These are phyloP conservation scores for Gentiana dahurica DNA, from an alignment of 257 asterid genomes.

Conservation along the genomic window DNA sequence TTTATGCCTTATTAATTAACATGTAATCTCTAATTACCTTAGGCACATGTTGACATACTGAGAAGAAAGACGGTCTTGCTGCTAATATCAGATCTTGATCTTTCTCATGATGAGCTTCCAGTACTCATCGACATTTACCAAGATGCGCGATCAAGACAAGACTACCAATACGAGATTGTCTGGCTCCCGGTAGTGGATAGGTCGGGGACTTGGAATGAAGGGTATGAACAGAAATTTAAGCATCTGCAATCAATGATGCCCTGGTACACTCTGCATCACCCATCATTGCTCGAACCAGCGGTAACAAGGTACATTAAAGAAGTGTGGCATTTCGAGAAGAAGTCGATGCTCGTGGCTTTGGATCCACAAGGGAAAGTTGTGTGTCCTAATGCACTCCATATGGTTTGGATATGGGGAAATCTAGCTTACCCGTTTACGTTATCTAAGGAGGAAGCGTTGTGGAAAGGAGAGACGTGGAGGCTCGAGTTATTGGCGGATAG, in stretches of 20 bases:
- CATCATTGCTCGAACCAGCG: slow-evolving; percentile 56
- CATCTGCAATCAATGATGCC: slow-evolving; percentile 53
- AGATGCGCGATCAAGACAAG: slow-evolving; percentile 30
- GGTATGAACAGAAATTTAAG: slow-evolving; percentile 25
- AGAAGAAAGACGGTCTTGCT: slow-evolving; percentile 57
- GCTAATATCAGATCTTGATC: slow-evolving; percentile 59
- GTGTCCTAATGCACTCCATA: slow-evolving; percentile 52
- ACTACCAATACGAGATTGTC: slow-evolving; percentile 54
- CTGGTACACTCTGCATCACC: slow-evolving; percentile 64
- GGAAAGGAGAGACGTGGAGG: slow-evolving; percentile 61
- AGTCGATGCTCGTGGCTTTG: slow-evolving; percentile 56
- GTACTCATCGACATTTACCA: slow-evolving; percentile 34
- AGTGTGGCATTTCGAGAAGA: slow-evolving; percentile 57
- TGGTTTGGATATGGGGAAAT: slow-evolving; percentile 83
- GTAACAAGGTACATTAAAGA: slow-evolving; percentile 47
- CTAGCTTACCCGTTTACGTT: slow-evolving; percentile 55
- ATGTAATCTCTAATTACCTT: not conserved
- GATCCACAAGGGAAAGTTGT: slow-evolving; percentile 61
- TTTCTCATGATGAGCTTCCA: slow-evolving; percentile 46
- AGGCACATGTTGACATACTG: slow-evolving; percentile 48
- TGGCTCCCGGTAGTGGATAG: slow-evolving; percentile 65
- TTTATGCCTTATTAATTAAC: not conserved
- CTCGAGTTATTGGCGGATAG: slow-evolving; percentile 48
- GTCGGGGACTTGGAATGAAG: slow-evolving; percentile 24
- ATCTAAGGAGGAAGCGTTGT: slow-evolving; percentile 37